A percentile compares a stretch with the other conserved stretches of the same genome.
phyloP scores from a whole-genome alignment of 2,329 filamentous ascomycete species.

The Aspergillus ustus region DNA sequence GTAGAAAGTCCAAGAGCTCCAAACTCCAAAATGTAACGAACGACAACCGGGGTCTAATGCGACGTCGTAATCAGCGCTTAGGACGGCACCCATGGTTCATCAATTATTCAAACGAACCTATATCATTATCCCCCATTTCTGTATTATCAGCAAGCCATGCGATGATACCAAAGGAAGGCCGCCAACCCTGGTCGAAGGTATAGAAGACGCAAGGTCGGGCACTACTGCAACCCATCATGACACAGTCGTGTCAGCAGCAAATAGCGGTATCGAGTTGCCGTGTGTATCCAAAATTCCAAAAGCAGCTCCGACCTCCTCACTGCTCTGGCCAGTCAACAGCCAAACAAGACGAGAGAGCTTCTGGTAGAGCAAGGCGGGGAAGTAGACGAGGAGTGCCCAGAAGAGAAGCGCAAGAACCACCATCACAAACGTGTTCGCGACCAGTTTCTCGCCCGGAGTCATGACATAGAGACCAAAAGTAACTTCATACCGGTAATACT shows the following conservation, averaged over 20 bases:
- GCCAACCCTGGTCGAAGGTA: neutral
- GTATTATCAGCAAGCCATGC: constrained; percentile 19
- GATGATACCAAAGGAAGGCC: constrained; percentile 12
- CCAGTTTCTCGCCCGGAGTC: constrained; percentile 49
- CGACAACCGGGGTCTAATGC: constrained; percentile 4
- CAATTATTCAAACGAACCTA: constrained; percentile 11
- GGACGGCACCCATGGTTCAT: neutral
- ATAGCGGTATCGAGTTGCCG: constrained; percentile 22
- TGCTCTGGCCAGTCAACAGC: constrained; percentile 44
- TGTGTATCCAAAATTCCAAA: constrained; percentile 34
- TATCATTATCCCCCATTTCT: neutral
- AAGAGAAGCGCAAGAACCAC: constrained; percentile 39
- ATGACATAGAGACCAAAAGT: constrained; percentile 52
- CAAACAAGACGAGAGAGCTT: constrained; percentile 42
- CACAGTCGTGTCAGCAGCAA: constrained; percentile 22
- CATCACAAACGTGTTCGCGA: constrained; percentile 47
- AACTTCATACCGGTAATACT: constrained; percentile 54
- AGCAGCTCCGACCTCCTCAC: constrained; percentile 33
- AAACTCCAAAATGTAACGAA: constrained; percentile 22
- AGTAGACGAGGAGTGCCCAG: constrained; percentile 44
- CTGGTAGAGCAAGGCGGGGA: constrained; percentile 42
- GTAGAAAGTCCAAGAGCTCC: constrained; percentile 21
- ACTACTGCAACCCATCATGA: constrained; percentile 7
- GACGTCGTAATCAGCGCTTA: neutral
- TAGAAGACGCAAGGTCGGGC: constrained; percentile 1